A percentile compares a stretch with the other conserved stretches of the same genome.
These are phyloP conservation scores for Microdochium nivale DNA, from an alignment of 2,329 filamentous ascomycete species.

Conservation along the genomic window DNA sequence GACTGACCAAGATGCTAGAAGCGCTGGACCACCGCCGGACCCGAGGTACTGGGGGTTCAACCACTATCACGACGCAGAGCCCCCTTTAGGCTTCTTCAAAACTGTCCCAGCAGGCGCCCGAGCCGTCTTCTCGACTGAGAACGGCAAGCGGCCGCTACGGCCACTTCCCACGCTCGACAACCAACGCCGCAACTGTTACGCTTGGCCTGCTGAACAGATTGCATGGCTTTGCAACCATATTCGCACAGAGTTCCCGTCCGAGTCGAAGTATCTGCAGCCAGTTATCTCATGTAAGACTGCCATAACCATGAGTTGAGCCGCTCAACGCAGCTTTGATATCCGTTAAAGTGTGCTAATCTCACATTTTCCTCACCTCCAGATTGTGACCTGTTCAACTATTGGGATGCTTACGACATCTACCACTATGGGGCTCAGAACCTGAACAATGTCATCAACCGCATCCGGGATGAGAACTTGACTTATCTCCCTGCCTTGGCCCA, in stretches of 20 bases:
- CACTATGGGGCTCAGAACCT: slow-evolving; percentile 37
- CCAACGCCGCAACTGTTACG: slow-evolving; percentile 18
- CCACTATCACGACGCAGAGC: slow-evolving; percentile 9
- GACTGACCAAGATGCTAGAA: neutral
- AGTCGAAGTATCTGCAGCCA: slow-evolving; percentile 7
- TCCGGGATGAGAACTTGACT: slow-evolving; percentile 30
- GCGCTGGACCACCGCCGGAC: slow-evolving; percentile 8
- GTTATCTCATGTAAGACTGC: neutral
- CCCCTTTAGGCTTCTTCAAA: slow-evolving; percentile 11
- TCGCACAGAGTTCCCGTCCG: slow-evolving; percentile 4
- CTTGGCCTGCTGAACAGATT: slow-evolving; percentile 31
- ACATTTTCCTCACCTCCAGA: slow-evolving; percentile 4
- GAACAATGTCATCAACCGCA: slow-evolving; percentile 33
- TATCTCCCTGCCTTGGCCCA: slow-evolving; percentile 19
- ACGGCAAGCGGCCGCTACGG: slow-evolving; percentile 20
- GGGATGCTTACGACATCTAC: slow-evolving; percentile 39
- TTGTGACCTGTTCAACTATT: slow-evolving; percentile 37
- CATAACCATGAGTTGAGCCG: neutral
- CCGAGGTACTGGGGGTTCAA: neutral
- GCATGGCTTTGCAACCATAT: slow-evolving; percentile 10
- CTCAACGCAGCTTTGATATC: slow-evolving; percentile 12
- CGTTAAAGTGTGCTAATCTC: neutral
- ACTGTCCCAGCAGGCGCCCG: slow-evolving; percentile 1
- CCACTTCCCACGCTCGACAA: slow-evolving; percentile 16
- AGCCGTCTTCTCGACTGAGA: slow-evolving; percentile 30